phyloP scores from a whole-genome alignment of 495 filamentous ascomycete species.

The Penicillium robsamsonii region DNA sequence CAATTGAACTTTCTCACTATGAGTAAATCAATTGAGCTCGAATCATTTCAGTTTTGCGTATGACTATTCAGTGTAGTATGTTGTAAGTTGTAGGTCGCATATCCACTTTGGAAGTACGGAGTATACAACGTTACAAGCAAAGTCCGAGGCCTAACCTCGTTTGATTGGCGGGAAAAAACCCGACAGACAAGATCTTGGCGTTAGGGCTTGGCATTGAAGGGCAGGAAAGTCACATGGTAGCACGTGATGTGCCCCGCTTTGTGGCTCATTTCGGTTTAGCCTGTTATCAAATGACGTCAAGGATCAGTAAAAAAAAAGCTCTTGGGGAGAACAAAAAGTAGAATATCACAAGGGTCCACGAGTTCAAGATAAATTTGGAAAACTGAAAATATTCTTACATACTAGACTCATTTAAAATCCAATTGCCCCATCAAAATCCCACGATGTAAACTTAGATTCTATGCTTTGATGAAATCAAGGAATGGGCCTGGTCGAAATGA shows the following conservation, averaged over 20 bases:
- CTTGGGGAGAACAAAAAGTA: not conserved
- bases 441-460: not conserved
- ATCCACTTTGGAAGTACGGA: not conserved
- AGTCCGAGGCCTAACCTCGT: not conserved
- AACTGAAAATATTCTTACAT: not conserved
- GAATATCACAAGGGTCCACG: not conserved
- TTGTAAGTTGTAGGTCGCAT: not conserved
- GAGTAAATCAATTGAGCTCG: not conserved
- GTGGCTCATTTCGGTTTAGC: slow-evolving; percentile 5
- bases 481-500: slow-evolving; percentile 6
- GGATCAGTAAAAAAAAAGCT: not conserved
- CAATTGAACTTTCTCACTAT: not conserved
- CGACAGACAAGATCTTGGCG: not conserved
- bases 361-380: not conserved
- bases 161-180: slow-evolving; percentile 11
- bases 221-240: slow-evolving; percentile 1
- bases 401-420: not conserved
- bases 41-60: not conserved
- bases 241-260: not conserved
- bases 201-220: slow-evolving; percentile 2
- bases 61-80: not conserved
- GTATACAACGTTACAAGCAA: not conserved
- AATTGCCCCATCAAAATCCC: not conserved
- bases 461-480: slow-evolving; percentile 12
- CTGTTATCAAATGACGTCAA: slow-evolving; percentile 15